These are phyloP conservation scores for Verticillium nonalfalfae DNA, from an alignment of 2,329 filamentous ascomycete genomes.

Conservation along the genomic window DNA sequence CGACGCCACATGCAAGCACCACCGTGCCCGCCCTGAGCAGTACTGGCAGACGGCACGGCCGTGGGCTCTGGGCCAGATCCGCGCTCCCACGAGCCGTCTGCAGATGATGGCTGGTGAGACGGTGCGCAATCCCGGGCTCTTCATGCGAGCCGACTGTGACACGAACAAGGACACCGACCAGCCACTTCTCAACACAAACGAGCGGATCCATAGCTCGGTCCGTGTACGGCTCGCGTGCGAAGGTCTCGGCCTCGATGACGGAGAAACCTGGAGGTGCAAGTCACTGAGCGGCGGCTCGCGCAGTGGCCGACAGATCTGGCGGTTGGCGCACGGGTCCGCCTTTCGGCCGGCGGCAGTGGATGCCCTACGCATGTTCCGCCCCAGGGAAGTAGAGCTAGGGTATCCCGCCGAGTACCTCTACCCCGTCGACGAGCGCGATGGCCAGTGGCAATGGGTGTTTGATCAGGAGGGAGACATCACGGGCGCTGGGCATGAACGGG, in stretches of 20 bases:
- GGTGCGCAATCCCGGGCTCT: constrained; percentile 26
- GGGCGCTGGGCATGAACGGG: constrained; percentile 3
- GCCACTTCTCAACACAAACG: constrained; percentile 25
- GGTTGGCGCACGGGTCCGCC: constrained; percentile 8
- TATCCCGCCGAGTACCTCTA: constrained; percentile 17
- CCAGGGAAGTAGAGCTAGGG: constrained; percentile 10
- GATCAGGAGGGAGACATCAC: constrained; percentile 8
- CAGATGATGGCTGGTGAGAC: constrained; percentile 18
- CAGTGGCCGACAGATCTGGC: constrained; percentile 14
- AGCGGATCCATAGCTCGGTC: constrained; percentile 23
- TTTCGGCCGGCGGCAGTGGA: constrained; percentile 1
- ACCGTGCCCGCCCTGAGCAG: constrained; percentile 19
- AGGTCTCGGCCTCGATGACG: constrained; percentile 21
- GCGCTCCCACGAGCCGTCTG: constrained; percentile 10
- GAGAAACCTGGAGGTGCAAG: constrained; percentile 15
- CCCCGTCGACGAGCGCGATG: constrained; percentile 15
- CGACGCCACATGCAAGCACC: constrained; percentile 11
- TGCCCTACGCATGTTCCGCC: not conserved
- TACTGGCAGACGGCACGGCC: constrained; percentile 4
- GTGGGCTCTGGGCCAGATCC: constrained; percentile 14
- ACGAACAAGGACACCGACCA: constrained; percentile 26
- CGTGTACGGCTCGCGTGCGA: constrained; percentile 22
- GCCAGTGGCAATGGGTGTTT: constrained; percentile 22
- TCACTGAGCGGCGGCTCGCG: constrained; percentile 12
- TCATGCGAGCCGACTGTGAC: constrained; percentile 27